These are phyloP conservation scores for Candida caryicola DNA, from an alignment of 805 yeast species.

Conservation along the genomic window DNA sequence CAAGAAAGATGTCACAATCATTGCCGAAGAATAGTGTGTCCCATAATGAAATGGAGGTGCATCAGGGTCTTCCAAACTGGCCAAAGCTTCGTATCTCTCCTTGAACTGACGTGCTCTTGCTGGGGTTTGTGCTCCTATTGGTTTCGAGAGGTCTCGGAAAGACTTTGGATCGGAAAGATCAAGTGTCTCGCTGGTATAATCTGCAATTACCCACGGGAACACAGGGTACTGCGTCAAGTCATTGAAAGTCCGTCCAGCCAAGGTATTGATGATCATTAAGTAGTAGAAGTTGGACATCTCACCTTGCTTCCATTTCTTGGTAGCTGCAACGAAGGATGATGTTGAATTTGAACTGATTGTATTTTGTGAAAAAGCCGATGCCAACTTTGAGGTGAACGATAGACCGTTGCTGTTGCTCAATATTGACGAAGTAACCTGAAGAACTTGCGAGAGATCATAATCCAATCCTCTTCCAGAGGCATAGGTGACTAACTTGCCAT, in stretches of 20 bases:
- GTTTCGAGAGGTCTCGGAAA: constrained; percentile 75
- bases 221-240: constrained; percentile 89
- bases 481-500: constrained; percentile 45
- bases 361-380: constrained; percentile 15
- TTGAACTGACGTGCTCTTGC: constrained; percentile 59
- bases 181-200: constrained; percentile 67
- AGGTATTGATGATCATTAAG: constrained; percentile 71
- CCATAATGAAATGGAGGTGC: constrained; percentile 89
- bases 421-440: constrained; percentile 35
- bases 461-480: constrained; percentile 54
- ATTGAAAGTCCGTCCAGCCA: constrained; percentile 87
- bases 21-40: constrained; percentile 89
- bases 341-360: constrained; percentile 21
- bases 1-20: constrained; percentile 82
- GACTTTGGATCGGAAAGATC: constrained; percentile 60
- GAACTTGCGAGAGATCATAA: constrained; percentile 50
- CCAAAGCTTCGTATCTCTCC: constrained; percentile 71
- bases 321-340: constrained; percentile 41
- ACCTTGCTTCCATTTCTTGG: constrained; percentile 73
- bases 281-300: constrained; percentile 81
- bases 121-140: constrained; percentile 84
- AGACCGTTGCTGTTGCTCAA: constrained; percentile 2
- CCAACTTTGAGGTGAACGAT: constrained; percentile 25
- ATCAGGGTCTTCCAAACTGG: constrained; percentile 52
- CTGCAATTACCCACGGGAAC: constrained; percentile 89